Evolutionary conservation across 1,284 basidiomycete genomes (phyloP), one percentile per base, ranked within the genome.

Genomic region (Cryptococcus depauperatus): DNA sequence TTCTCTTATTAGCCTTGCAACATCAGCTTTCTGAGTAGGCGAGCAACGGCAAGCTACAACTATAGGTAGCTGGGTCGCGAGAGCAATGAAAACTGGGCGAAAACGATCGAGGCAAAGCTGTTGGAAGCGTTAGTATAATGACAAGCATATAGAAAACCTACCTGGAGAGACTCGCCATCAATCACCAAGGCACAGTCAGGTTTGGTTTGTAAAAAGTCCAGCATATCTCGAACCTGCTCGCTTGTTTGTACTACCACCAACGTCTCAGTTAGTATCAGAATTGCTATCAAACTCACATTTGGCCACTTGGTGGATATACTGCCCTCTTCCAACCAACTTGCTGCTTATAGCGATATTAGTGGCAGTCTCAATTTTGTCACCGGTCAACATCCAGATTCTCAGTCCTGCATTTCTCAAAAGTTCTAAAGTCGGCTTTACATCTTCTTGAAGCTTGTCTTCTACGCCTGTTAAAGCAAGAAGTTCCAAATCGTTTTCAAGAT

Each of bases 351-450:
- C 92, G 59, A 99, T 98, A 70, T 92, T 96, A 26, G 92, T 86
- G 6, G 95, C 95, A 3, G 95, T 99, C 75, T 99, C 95, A 51
- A 98, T 91, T 75, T 98, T 98, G 73, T 98, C 95, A 0, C 95
- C 95, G 0, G 95, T 99, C 59, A 98, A 75, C 95, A 99, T 98
- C 95, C 95, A 99, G 46, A 99, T 96, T 75, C 90, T 96, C 71
- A 99, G 83, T 2, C 93, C 93, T 0, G 93, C 95, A 65, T 98
- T 98, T 52, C 92, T 76, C 54, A 99, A 70, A 39, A 97, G 66
- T 71, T 98, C 95, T 50, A 98, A 72, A 0, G 95, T 97, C 33
- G 83, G 80, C 69, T 87, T 92, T 57, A 98, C 93, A 32, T 93
- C 92, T 48, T 97, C 93, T 61, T 99, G 95, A 46, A 99, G 73